Conservation (phyloP, 2,329 filamentous ascomycete species). For the Penicillium sp. region DNA sequence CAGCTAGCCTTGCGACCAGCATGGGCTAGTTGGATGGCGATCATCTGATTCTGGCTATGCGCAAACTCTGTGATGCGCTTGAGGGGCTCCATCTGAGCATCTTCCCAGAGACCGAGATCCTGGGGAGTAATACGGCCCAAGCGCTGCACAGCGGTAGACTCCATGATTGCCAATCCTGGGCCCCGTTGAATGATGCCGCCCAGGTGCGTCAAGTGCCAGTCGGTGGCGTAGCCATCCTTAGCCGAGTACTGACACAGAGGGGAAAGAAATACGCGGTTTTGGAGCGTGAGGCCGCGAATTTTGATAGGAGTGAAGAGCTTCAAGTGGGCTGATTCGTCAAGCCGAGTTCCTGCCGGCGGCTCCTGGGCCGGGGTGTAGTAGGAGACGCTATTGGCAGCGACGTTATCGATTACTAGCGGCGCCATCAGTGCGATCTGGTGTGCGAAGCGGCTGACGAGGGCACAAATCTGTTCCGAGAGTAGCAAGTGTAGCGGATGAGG, state of each 20-base stretch:
- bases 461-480: too few relatives aligned
- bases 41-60: constrained; percentile 31
- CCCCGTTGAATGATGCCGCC: constrained; percentile 77
- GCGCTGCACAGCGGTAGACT: constrained; percentile 30
- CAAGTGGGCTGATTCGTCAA: constrained; percentile 28
- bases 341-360: not conserved
- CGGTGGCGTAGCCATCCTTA: constrained; percentile 70
- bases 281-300: constrained; percentile 60
- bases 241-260: constrained; percentile 71
- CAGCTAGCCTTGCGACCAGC: constrained; percentile 25
- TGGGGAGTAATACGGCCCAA: constrained; percentile 44
- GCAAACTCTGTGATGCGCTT: constrained; percentile 36
- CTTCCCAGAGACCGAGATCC: constrained; percentile 39
- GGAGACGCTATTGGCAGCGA: not conserved
- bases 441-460: too few relatives aligned
- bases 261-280: constrained; percentile 65
- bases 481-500: too few relatives aligned
- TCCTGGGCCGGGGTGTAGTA: not conserved
- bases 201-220: constrained; percentile 82
- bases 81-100: constrained; percentile 38
- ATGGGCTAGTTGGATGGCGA: constrained; percentile 38
- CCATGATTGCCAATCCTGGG: constrained; percentile 59
- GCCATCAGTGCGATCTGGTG: too few relatives aligned
- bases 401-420: too few relatives aligned
- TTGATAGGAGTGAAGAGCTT: constrained; percentile 63